Conservation (phyloP, 805 yeast species). For the Danielia oregonensis region DNA sequence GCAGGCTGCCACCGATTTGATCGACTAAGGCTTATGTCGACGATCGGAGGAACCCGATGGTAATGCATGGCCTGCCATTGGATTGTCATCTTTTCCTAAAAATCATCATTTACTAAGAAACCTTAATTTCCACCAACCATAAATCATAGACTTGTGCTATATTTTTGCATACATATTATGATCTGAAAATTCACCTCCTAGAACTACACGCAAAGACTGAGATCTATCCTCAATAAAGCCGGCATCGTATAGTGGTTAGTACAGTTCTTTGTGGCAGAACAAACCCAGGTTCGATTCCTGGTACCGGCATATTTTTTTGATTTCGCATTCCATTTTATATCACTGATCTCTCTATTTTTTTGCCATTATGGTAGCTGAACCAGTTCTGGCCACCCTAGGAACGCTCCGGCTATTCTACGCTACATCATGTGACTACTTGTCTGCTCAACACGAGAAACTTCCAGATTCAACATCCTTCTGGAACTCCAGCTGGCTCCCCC, state of each 20-base stretch:
- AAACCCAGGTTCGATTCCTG: conserved; percentile 51
- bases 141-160: too few relatives aligned
- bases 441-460: conserved; percentile 22
- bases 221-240: too few relatives aligned
- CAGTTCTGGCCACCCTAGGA: conserved; percentile 36
- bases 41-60: too few relatives aligned
- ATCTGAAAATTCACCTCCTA: too few relatives aligned
- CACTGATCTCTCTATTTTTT: background rate
- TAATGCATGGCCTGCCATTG: too few relatives aligned
- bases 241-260: conserved; percentile 50
- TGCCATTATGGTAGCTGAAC: conserved; percentile 40
- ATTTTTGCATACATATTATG: too few relatives aligned
- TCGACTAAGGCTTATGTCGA: too few relatives aligned
- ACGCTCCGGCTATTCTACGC: conserved; percentile 23
- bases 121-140: too few relatives aligned
- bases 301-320: conserved; percentile 42
- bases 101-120: too few relatives aligned
- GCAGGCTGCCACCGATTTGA: too few relatives aligned
- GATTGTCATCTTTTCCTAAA: too few relatives aligned
- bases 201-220: too few relatives aligned
- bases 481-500: conserved; percentile 2
- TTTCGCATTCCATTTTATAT: background rate
- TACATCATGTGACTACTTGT: conserved; percentile 18
- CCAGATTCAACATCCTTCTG: conserved; percentile 13
- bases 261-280: conserved; percentile 49